Evolutionary conservation across 2,329 filamentous ascomycete species (phyloP), one percentile per base, ranked within the genome.

Genomic region (Stagonosporopsis tanaceti): DNA sequence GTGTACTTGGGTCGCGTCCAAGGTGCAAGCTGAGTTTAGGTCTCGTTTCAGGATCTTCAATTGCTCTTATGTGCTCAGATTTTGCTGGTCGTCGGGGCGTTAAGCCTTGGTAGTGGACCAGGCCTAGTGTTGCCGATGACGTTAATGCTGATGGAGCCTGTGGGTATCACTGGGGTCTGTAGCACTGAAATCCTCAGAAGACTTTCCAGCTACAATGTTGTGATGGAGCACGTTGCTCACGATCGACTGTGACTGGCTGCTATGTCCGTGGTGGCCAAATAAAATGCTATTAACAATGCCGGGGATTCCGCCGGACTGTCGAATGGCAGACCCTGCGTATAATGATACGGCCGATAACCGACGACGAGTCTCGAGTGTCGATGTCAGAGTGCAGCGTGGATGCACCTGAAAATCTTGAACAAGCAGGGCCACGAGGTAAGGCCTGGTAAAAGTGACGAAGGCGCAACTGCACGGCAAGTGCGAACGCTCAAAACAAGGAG

Each of bases 161-260:
- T 41, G 30, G 22, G 39, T 35, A 47, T 38, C 20, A 47, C 30
- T 41, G 44, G 45, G 45, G 45, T 37, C 39, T 50, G 56, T 51
- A 41, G 40, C 37, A 45, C 46, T n/a, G n/a, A 20, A 9, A 20
- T 12, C 25, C 25, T 40, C 2, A 24, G 3, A 9, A 4, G n/a
- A 25, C 27, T 27, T 57, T 12, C 58, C 65, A 65, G 50, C 25
- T 37, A 54, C 15, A 44, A 50, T 52, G 57, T 48, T 56, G 62
- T 59, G 22, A 46, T 46, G 51, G 45, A 59, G 51, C 66, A 69
- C 66, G 66, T 67, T 66, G 44, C 41, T 39, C 14, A 57, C n/a
- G 22, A 47, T 35, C 38, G 50, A 53, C 42, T 58, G 30, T 65
- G 53, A 69, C 58, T 68, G 64, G 64, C 56, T 59, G 62, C 40